Conservation (phyloP, 2,329 filamentous ascomycete genomes). For the Alternaria sp. region DNA sequence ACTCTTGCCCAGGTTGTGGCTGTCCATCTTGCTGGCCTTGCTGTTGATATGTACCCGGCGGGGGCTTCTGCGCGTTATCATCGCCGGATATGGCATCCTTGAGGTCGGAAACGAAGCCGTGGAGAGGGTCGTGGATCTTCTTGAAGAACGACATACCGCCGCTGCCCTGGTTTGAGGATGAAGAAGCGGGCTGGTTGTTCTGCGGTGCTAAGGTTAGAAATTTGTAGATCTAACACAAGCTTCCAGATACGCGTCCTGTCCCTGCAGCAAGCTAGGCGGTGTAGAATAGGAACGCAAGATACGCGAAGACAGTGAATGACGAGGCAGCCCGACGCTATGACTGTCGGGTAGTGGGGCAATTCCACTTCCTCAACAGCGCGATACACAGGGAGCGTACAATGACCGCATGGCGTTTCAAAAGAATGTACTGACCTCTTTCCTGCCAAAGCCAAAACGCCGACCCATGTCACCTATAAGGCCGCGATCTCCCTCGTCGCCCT, state of each 20-base stretch:
- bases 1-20: conserved; percentile 43
- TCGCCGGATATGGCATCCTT: conserved; percentile 57
- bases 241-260: not conserved
- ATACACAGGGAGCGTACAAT: conserved; percentile 17
- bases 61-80: conserved; percentile 54
- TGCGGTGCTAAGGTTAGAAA: conserved; percentile 8
- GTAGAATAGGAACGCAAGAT: conserved; percentile 1
- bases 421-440: conserved; percentile 37
- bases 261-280: conserved; percentile 5
- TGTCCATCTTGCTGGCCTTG: conserved; percentile 31
- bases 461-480: conserved; percentile 62
- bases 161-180: conserved; percentile 33
- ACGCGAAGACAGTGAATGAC: conserved; percentile 8
- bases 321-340: conserved; percentile 17
- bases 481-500: conserved; percentile 52
- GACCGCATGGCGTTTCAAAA: conserved; percentile 23
- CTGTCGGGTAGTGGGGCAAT: conserved; percentile 15
- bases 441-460: conserved; percentile 50
- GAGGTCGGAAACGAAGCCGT: conserved; percentile 58
- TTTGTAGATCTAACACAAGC: not conserved
- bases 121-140: conserved; percentile 61
- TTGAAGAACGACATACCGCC: conserved; percentile 56
- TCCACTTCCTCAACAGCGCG: conserved; percentile 14
- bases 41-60: conserved; percentile 33
- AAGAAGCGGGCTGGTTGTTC: conserved; percentile 30